A percentile compares a stretch with the other conserved stretches of the same genome.
Evolutionary conservation across 495 filamentous ascomycete species (phyloP).

Genomic region (Penicillium salamii): DNA sequence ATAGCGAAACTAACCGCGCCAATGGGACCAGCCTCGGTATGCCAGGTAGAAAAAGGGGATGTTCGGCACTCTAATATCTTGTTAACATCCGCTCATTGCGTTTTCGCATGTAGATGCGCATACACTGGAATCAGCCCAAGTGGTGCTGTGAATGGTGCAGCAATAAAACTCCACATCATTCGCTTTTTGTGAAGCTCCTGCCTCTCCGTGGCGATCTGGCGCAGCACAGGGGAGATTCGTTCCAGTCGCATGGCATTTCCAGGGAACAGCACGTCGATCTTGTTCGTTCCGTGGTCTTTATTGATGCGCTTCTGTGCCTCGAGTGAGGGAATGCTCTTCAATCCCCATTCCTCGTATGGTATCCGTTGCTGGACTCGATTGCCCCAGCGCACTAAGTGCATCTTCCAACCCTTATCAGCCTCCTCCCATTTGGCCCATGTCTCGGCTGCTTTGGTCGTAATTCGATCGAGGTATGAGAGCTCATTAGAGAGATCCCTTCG

Average conservation of each 20-base stretch:
- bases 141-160: constrained; percentile 81
- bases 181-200: constrained; percentile 71
- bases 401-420: constrained; percentile 82
- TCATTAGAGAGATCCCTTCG: constrained; percentile 45
- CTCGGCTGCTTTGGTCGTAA: constrained; percentile 63
- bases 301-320: constrained; percentile 61
- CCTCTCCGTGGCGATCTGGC: constrained; percentile 68
- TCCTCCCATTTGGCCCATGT: constrained; percentile 88
- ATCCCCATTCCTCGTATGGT: constrained; percentile 94
- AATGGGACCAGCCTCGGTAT: constrained; percentile 75
- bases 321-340: constrained; percentile 90
- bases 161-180: constrained; percentile 75
- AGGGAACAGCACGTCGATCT: constrained; percentile 77
- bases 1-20: constrained; percentile 47
- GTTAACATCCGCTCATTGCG: constrained; percentile 6
- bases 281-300: constrained; percentile 60
- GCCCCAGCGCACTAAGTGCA: constrained; percentile 76
- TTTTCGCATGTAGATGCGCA: constrained; percentile 26
- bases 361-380: constrained; percentile 83
- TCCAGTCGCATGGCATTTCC: constrained; percentile 60
- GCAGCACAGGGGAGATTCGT: constrained; percentile 58
- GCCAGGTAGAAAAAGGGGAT: constrained; percentile 96
- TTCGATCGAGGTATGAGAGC: constrained; percentile 56
- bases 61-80: constrained; percentile 71
- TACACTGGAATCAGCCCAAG: constrained; percentile 83